Base-by-base conservation (phyloP, 1,284 basidiomycete genomes). In the Ustilago curta region DNA sequence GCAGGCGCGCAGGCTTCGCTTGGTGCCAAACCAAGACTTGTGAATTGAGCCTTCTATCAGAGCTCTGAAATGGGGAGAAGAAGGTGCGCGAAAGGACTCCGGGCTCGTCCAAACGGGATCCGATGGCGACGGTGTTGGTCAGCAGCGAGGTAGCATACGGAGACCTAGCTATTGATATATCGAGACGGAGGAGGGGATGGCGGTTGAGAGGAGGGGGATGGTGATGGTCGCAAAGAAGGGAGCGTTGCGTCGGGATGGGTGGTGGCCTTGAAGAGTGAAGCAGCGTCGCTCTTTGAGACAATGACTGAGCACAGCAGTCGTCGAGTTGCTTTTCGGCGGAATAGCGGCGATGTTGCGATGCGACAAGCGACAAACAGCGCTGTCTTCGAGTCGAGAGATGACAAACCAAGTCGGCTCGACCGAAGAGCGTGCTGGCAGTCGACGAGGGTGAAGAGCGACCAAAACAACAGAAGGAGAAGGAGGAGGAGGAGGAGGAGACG, bases 71-170 rank as follows among this genome's bases (percentile, higher is more conserved):
- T 12, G 16, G 27, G 4, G 44, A 12, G 8, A 12, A 29, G 27
- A 27, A 29, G 27, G 16, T 29, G 27, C 45, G 45, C 35, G 27
- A 8, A 25, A 18, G 25, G n/a, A 48, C n/a, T 31, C 12, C 29
- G 8, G 29, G 31, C 9, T 48, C 18, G 29, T 48, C 47, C 27
- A 14, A 32, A 29, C 23, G 6, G 27, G 6, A n/a, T 29, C 27
- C 45, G 45, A 29, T 47, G 45, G 45, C 27, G 45, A 9, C 8
- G 1, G 29, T 48, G 47, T 48, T 48, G 47, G 47, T n/a, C 12
- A 48, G 29, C 27, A 48, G 47, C 8, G n/a, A 9, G 47, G 3
- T 19, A n/a, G 29, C n/a, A n/a, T 31, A 31, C 5, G 19, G 19
- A 16, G n/a, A 19, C n/a, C n/a, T n/a, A 29, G 47, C 47, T 31